Evolutionary conservation across 371 early-diverging fungal genomes (phyloP), one percentile per base, ranked within the genome.

Genomic region (Mortierella sp.): DNA sequence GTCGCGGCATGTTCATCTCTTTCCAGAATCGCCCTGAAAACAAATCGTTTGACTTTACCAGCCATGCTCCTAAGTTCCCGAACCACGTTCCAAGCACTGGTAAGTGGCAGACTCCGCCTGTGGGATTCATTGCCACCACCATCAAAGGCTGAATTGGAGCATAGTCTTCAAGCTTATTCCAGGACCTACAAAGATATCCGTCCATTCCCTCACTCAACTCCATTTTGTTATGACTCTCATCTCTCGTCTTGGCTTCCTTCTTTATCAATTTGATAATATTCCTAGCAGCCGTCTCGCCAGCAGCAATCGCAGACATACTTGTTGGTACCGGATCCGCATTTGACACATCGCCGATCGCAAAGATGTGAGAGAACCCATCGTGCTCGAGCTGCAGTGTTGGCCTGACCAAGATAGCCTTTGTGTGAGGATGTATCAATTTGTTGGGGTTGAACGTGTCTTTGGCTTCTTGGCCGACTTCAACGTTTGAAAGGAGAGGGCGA

Each of bases 301-400:
- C 60, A 24, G 70, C 59, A 16, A 69, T 26, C 16, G 79, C 73
- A 26, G 78, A 59, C 61, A 69, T 70, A 55, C 63, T 60, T 6
- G 83, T 77, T 8, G 74, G 69, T 20, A 73, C 77, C n/a, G 74
- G 67, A 20, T 86, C 84, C 0, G 88, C 84, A 32, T 89, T 91
- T 45, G 90, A 90, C 18, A 87, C 87, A 69, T 93, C 93, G 8
- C 93, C 93, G 8, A 91, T 91, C 6, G 92, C 88, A 77, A 92
- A 93, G 26, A 93, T 88, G 64, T 89, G 86, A 0, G 86, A 84
- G 30, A 90, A 86, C 32, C 77, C 87, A 24, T 84, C 86, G 47
- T 92, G 88, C 24, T 89, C 88, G 14, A 93, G 64, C 66, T 93
- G 93, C 64, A 91, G 75, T 0, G 92, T 92, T 11, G 89, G 81